phyloP scores from a whole-genome alignment of 495 filamentous ascomycete genomes.

The Neurospora hispaniola region DNA sequence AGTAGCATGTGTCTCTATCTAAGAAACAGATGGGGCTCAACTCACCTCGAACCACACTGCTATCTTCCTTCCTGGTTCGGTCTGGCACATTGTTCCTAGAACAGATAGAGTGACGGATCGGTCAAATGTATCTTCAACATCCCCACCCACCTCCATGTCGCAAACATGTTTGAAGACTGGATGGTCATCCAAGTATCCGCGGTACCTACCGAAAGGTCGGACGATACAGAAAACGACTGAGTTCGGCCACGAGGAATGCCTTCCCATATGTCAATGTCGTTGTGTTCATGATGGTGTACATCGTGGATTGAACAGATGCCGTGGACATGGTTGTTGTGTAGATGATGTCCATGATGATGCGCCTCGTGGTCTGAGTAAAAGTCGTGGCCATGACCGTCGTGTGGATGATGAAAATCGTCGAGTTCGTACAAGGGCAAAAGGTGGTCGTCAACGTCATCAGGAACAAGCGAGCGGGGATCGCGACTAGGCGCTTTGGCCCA shows the following conservation, averaged over 20 bases:
- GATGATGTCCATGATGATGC: neutral
- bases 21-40: neutral
- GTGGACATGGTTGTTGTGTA: neutral
- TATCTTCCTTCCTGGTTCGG: neutral
- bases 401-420: neutral
- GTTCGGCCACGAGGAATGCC: neutral
- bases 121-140: neutral
- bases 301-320: neutral
- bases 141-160: neutral
- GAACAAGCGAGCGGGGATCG: neutral
- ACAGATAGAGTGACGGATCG: neutral
- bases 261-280: neutral
- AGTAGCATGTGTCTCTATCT: neutral
- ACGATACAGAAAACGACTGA: neutral
- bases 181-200: neutral
- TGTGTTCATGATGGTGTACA: neutral
- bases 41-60: neutral
- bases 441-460: neutral
- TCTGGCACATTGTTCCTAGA: neutral
- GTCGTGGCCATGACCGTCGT: neutral
- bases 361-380: neutral
- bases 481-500: neutral
- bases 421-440: neutral
- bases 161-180: neutral
- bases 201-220: neutral